A percentile compares a stretch with the other conserved stretches of the same genome.
phyloP scores from a whole-genome alignment of 768 basidiomycete genomes.

The Hortiboletus campestris region DNA sequence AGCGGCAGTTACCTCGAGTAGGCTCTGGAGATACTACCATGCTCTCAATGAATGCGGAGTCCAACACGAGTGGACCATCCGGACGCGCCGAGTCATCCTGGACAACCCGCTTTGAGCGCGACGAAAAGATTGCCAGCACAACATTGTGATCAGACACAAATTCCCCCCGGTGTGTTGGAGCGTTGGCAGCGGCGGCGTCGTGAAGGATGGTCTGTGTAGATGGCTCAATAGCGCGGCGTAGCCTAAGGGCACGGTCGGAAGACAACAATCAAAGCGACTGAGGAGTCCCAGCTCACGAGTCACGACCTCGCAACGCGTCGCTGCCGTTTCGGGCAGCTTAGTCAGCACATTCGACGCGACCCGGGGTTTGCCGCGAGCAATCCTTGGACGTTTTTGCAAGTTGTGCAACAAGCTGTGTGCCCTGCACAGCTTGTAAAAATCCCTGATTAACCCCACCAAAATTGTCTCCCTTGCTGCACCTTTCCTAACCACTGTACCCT shows the following conservation, averaged over 20 bases:
- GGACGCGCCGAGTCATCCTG: constrained; percentile 5
- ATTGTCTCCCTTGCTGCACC: background rate
- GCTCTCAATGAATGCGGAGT: constrained; percentile 45
- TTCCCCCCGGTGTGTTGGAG: constrained; percentile 60
- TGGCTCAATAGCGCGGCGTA: constrained; percentile 24
- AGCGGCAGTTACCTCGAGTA: constrained; percentile 61
- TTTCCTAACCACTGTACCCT: background rate
- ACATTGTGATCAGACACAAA: constrained; percentile 88
- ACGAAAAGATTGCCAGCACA: constrained; percentile 69
- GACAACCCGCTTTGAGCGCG: constrained; percentile 44
- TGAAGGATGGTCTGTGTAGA: constrained; percentile 26
- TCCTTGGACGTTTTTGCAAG: no score
- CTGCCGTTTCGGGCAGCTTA: no score
- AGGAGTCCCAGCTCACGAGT: constrained; percentile 15
- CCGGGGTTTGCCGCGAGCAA: no score
- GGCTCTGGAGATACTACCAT: constrained; percentile 69
- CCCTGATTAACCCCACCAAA: no score
- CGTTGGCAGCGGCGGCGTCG: constrained; percentile 13
- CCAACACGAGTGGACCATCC: constrained; percentile 13
- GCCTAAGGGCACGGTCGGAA: constrained; percentile 12
- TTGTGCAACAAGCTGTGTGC: no score
- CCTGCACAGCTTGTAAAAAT: no score
- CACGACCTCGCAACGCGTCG: constrained; percentile 1
- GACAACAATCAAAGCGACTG: constrained; percentile 10
- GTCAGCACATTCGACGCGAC: no score